Evolutionary conservation across 2,329 filamentous ascomycete species (phyloP).

Genomic region (Epichloe scottii): DNA sequence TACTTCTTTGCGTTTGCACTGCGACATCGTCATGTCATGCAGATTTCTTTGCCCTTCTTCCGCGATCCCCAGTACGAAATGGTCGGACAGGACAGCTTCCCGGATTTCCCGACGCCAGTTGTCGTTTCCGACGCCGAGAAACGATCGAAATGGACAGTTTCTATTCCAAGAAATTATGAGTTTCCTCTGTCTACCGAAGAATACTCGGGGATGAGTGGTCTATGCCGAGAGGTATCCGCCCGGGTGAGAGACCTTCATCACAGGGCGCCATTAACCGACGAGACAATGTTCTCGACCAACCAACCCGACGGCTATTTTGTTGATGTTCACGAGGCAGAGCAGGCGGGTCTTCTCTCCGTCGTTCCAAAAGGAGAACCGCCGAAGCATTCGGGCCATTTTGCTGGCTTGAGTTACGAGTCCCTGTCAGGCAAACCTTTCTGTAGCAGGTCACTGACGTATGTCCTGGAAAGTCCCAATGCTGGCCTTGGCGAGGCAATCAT

Average conservation of each 20-base stretch:
- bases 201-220: conserved; percentile 57
- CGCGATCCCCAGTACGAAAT: conserved; percentile 47
- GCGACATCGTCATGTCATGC: conserved; percentile 16
- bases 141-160: conserved; percentile 65
- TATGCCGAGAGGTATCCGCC: conserved; percentile 52
- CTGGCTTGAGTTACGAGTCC: conserved; percentile 33
- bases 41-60: conserved; percentile 31
- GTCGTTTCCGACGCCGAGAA: conserved; percentile 54
- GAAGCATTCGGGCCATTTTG: conserved; percentile 30
- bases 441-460: conserved; percentile 60
- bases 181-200: conserved; percentile 57
- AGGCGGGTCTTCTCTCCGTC: conserved; percentile 45
- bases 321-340: conserved; percentile 61
- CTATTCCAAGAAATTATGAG: conserved; percentile 51
- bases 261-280: conserved; percentile 27
- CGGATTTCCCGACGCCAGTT: conserved; percentile 60
- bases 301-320: conserved; percentile 56
- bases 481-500: conserved; percentile 68
- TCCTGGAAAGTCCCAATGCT: conserved; percentile 60
- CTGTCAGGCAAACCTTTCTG: conserved; percentile 45
- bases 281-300: conserved; percentile 41
- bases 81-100: conserved; percentile 52
- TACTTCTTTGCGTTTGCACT: conserved; percentile 30
- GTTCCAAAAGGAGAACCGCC: conserved; percentile 23
- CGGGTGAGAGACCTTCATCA: conserved; percentile 37